Evolutionary conservation across 106 monocot species (phyloP).

Genomic region (Allium fistulosum): DNA sequence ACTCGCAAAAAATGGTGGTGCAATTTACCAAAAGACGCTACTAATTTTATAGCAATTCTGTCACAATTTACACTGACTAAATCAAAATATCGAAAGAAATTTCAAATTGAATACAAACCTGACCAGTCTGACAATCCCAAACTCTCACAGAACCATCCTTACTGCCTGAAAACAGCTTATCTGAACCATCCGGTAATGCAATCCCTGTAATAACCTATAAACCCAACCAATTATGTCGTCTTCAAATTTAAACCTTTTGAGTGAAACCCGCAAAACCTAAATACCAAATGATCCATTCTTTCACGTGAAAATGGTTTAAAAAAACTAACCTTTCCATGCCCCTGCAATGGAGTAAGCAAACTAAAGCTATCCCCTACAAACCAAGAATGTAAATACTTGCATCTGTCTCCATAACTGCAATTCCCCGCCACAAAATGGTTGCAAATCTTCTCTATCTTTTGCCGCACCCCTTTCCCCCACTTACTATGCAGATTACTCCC

Average conservation of each 20-base stretch:
- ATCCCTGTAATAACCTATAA: conserved; percentile 80
- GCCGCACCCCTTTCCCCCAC: conserved; percentile 39
- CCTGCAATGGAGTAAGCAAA: conserved; percentile 50
- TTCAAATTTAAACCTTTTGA: too few relatives aligned
- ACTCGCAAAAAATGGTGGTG: too few relatives aligned
- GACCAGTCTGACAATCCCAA: conserved; percentile 93
- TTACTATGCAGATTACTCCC: conserved; percentile 4
- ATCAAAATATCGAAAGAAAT: background rate
- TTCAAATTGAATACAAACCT: conserved; percentile 31
- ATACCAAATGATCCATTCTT: too few relatives aligned
- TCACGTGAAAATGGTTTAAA: background rate
- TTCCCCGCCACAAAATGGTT: conserved; percentile 33
- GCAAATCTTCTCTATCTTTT: conserved; percentile 34
- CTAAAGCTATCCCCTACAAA: conserved; percentile 52
- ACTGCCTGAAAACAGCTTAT: conserved; percentile 92
- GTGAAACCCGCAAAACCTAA: too few relatives aligned
- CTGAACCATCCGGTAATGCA: conserved; percentile 78
- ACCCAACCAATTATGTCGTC: background rate
- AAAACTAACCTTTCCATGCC: conserved; percentile 65
- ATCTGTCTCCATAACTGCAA: conserved; percentile 61
- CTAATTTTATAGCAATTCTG: background rate
- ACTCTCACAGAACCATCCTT: conserved; percentile 74
- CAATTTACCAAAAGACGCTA: too few relatives aligned
- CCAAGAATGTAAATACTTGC: conserved; percentile 67
- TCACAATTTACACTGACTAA: background rate